Evolutionary conservation across 1,284 basidiomycete species (phyloP), one percentile per base, ranked within the genome.

Genomic region (Agroathelia rolfsii): DNA sequence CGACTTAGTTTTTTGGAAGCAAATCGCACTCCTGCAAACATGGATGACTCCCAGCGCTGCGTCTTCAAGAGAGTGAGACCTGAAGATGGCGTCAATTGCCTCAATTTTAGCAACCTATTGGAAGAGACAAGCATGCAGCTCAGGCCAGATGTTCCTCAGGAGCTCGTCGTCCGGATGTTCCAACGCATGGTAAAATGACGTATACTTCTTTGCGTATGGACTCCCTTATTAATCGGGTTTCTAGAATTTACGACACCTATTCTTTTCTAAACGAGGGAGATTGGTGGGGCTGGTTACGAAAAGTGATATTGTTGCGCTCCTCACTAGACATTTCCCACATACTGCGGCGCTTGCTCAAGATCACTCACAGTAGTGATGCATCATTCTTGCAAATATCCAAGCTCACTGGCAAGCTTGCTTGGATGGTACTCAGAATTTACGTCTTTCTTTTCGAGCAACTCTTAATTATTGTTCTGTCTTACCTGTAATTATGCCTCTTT

Each of bases 151-250:
- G 69, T 77, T 11, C 76, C 79, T 3, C 65, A 76, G 43, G 76
- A 82, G 44, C 55, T 78, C 11, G 74, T 82, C 6, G 74, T 81
- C 19, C 69, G 61, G 45, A 76, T 77, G 66, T 81, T 82, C 57
- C 77, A 80, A 50, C 78, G 73, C 55, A 54, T 82, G 51, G 78
- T 76, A 36, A 30, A 68, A 6, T 15, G 33, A 16, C 24, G 13
- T 11, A 6, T 17, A 7, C 30, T 26, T 38, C 14, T 19, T 34
- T 21, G 22, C 24, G 5, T 36, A 12, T 28, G 5, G 17, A 19
- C 24, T 20, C 19, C n/a, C 13, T 32, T n/a, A 35, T 26, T 43
- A 12, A 41, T 17, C 11, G 24, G 30, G 22, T 8, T 24, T 5
- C 8, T 43, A 83, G 78, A 81, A 76, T 44, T 48, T 81, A 10